Evolutionary conservation across 176 grass and related monocot genomes (phyloP).

Genomic region (Hyparrhenia diplandra): DNA sequence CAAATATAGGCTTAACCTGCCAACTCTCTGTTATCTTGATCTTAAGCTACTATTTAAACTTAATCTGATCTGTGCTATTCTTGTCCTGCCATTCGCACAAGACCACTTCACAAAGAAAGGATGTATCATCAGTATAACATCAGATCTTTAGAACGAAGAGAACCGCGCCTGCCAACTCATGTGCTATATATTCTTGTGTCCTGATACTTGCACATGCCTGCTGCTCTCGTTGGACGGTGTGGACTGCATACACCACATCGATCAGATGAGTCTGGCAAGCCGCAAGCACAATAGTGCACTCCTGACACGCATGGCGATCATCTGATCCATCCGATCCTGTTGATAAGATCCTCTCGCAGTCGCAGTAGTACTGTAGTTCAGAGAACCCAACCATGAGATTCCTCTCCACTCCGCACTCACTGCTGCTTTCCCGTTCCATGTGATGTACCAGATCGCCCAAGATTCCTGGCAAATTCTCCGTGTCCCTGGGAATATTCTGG

Average conservation of each 20-base stretch:
- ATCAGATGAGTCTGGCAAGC: not conserved
- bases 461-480: constrained; percentile 16
- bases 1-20: not conserved
- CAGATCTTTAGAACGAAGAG: not conserved
- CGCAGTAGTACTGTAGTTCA: not conserved
- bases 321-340: constrained; percentile 10
- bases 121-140: not conserved
- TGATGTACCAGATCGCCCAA: not conserved
- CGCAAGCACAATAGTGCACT: constrained; percentile 5
- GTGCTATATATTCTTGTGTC: too few relatives aligned
- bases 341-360: constrained; percentile 30
- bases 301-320: not conserved
- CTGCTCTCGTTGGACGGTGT: not conserved
- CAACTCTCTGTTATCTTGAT: not conserved
- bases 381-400: constrained; percentile 11
- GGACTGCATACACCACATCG: not conserved
- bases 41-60: not conserved
- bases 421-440: not conserved
- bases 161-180: not conserved
- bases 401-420: not conserved
- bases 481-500: constrained; percentile 25
- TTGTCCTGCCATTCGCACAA: not conserved
- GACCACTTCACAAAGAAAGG: not conserved
- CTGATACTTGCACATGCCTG: not conserved
- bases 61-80: not conserved